Evolutionary conservation across 2,329 filamentous ascomycete genomes (phyloP).

Genomic region (Ilyonectria robusta): DNA sequence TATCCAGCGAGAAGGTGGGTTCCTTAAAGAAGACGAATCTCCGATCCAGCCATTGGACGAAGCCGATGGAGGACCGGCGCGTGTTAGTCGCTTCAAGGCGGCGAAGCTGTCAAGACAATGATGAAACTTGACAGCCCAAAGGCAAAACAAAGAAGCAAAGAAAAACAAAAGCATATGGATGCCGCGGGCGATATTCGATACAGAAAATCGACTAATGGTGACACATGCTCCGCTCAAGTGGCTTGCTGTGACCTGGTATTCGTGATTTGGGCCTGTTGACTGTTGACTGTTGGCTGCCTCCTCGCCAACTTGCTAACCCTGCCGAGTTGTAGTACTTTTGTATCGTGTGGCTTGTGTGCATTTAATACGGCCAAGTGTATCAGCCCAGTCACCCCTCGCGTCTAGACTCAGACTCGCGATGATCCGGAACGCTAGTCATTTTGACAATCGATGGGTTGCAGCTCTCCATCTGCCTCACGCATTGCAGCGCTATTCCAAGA

Average conservation of each 20-base stretch:
- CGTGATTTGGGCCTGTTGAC: constrained; percentile 30
- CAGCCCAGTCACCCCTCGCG: background rate
- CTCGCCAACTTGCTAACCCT: constrained; percentile 18
- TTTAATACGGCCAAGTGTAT: background rate
- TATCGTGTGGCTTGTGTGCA: constrained; percentile 6
- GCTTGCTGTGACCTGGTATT: constrained; percentile 42
- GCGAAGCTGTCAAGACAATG: constrained; percentile 72
- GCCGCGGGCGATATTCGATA: constrained; percentile 43
- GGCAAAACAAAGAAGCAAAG: constrained; percentile 27
- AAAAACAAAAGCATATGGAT: constrained; percentile 23
- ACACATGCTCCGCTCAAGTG: constrained; percentile 35
- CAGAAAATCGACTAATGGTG: constrained; percentile 48
- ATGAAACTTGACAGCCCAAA: constrained; percentile 25
- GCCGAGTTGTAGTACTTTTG: background rate
- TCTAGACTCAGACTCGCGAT: background rate
- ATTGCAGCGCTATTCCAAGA: constrained; percentile 71
- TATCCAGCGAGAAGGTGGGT: constrained; percentile 87
- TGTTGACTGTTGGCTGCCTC: constrained; percentile 16
- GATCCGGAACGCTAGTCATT: constrained; percentile 51
- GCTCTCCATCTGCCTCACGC: constrained; percentile 66
- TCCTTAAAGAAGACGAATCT: constrained; percentile 79
- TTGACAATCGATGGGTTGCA: constrained; percentile 69
- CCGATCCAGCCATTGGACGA: constrained; percentile 78
- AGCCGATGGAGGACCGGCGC: constrained; percentile 72
- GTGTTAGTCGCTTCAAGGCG: constrained; percentile 81